These are phyloP conservation scores for Daldinia decipiens DNA, from an alignment of 495 filamentous ascomycete genomes.

Conservation along the genomic window DNA sequence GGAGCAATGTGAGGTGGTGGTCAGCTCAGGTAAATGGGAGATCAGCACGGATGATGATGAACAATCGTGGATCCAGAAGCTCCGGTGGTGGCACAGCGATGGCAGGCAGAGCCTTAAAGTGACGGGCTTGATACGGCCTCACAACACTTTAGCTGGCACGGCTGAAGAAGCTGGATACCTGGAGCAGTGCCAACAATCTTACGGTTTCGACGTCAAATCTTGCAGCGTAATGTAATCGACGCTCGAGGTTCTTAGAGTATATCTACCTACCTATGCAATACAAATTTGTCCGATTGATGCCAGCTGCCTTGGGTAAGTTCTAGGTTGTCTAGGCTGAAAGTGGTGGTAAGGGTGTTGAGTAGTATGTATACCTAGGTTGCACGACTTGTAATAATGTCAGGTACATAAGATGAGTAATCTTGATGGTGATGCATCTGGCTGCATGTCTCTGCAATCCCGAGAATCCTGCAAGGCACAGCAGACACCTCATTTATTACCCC, in stretches of 20 bases:
- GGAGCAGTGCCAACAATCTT: slow-evolving; percentile 57
- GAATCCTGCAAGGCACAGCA: slow-evolving; percentile 37
- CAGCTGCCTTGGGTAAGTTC: slow-evolving; percentile 1
- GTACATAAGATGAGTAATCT: slow-evolving; percentile 31
- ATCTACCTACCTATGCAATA: slow-evolving; percentile 1
- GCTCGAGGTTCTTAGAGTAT: not conserved
- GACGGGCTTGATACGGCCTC: slow-evolving; percentile 70
- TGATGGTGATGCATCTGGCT: slow-evolving; percentile 25
- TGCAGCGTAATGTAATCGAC: slow-evolving; percentile 56
- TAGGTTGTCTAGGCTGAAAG: slow-evolving; percentile 1
- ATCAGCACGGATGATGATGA: slow-evolving; percentile 77
- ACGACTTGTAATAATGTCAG: slow-evolving; percentile 25
- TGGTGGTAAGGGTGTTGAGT: not conserved
- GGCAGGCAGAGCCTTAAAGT: slow-evolving; percentile 85
- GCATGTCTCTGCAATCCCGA: slow-evolving; percentile 29
- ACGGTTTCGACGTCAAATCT: slow-evolving; percentile 47
- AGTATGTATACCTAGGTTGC: slow-evolving; percentile 9
- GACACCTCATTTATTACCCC: slow-evolving; percentile 6
- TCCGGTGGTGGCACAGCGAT: slow-evolving; percentile 90
- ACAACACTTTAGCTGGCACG: slow-evolving; percentile 50
- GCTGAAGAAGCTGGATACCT: slow-evolving; percentile 59
- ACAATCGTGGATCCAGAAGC: slow-evolving; percentile 71
- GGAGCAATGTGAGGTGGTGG: slow-evolving; percentile 70
- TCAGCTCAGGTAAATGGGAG: slow-evolving; percentile 89
- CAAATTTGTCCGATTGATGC: not conserved